Evolutionary conservation across 2,329 filamentous ascomycete genomes (phyloP).

Genomic region (Hymenoscyphus infarciens): DNA sequence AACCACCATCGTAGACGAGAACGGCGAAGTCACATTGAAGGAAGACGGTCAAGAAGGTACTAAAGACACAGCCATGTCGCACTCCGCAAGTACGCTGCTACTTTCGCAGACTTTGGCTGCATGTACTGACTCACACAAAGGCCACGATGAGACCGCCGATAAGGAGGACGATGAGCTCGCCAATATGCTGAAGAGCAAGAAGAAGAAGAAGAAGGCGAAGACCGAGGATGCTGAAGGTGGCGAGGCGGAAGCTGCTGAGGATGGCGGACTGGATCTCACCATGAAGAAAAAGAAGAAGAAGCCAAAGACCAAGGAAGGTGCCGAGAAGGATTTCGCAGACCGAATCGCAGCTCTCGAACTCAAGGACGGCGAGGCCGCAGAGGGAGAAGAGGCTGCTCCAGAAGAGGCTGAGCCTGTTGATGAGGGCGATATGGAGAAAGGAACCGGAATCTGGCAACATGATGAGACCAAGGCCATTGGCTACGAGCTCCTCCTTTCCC

Average conservation of each 20-base stretch:
- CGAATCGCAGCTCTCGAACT: constrained; percentile 35
- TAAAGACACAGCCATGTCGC: constrained; percentile 78
- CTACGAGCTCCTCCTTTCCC: constrained; percentile 80
- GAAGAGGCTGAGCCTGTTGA: constrained; percentile 28
- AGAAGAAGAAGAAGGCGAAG: constrained; percentile 73
- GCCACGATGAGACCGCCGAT: constrained; percentile 35
- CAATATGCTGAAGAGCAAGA: constrained; percentile 69
- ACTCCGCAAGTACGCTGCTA: constrained; percentile 64
- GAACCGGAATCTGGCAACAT: constrained; percentile 38
- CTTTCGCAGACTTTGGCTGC: constrained; percentile 49
- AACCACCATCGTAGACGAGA: constrained; percentile 80
- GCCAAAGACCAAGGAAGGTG: constrained; percentile 35
- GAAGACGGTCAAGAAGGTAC: constrained; percentile 67
- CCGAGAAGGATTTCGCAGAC: constrained; percentile 36
- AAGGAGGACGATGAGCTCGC: constrained; percentile 55
- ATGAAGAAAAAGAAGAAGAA: constrained; percentile 39
- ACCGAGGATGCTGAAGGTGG: constrained; percentile 59
- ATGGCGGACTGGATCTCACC: constrained; percentile 42
- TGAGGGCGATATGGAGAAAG: constrained; percentile 37
- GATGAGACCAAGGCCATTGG: constrained; percentile 53
- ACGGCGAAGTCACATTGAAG: constrained; percentile 78
- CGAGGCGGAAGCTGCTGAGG: constrained; percentile 47
- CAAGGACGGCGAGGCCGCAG: constrained; percentile 31
- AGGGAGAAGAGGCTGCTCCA: constrained; percentile 21
- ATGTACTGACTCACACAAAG: constrained; percentile 49